phyloP scores from a whole-genome alignment of 305 asterid species.

The Fraxinus dipetala region DNA sequence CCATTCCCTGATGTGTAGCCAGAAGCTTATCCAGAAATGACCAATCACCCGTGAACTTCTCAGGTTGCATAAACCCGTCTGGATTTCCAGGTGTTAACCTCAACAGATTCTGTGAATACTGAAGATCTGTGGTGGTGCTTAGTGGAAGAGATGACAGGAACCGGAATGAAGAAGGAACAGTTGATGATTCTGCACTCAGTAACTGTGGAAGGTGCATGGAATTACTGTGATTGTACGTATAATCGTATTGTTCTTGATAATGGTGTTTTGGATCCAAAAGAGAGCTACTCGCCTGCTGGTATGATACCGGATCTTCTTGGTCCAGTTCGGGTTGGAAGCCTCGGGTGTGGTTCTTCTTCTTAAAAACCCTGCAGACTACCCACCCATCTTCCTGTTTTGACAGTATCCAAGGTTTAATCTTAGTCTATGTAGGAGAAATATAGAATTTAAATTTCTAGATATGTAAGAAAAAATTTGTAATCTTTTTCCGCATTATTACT shows the following conservation, averaged over 20 bases:
- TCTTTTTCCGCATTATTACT: not conserved
- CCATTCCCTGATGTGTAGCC: conserved; percentile 51
- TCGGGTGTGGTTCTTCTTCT: conserved; percentile 44
- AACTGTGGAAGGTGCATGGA: conserved; percentile 59
- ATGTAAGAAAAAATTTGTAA: not conserved
- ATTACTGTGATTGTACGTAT: conserved; percentile 26
- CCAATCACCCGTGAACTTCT: conserved; percentile 64
- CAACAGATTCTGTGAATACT: conserved; percentile 38
- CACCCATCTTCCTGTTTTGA: conserved; percentile 74
- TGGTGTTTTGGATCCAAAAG: conserved; percentile 28
- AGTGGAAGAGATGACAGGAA: conserved; percentile 28
- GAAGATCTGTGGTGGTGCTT: conserved; percentile 25
- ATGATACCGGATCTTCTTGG: conserved; percentile 31
- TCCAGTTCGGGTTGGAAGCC: conserved; percentile 49
- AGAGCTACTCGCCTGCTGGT: conserved; percentile 23
- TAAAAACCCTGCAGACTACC: conserved; percentile 86
- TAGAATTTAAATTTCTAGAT: not conserved
- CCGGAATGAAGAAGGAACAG: conserved; percentile 23
- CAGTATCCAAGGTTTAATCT: not conserved
- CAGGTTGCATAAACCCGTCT: conserved; percentile 26
- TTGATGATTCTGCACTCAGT: conserved; percentile 48
- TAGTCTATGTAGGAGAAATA: not conserved
- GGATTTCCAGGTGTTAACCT: conserved; percentile 35
- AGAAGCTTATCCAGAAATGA: conserved; percentile 71
- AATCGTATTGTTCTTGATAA: conserved; percentile 22